phyloP scores from a whole-genome alignment of 129 eudicot species.

The Logfia minima region DNA sequence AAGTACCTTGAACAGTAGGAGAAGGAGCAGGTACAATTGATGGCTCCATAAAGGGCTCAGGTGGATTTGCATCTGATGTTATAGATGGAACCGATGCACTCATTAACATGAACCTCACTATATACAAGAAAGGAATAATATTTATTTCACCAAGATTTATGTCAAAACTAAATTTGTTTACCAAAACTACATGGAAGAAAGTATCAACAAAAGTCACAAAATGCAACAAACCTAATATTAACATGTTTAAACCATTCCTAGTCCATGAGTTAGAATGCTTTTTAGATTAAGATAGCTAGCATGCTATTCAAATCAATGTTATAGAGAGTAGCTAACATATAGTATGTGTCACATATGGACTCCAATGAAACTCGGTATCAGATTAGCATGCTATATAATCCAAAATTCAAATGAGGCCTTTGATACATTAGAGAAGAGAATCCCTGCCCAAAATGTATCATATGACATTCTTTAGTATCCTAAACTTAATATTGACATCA shows the following conservation, averaged over 20 bases:
- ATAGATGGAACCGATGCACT: constrained; percentile 45
- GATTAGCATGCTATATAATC: not conserved
- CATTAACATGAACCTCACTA: constrained; percentile 51
- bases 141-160: constrained; percentile 15
- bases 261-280: constrained; percentile 1
- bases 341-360: not conserved
- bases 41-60: constrained; percentile 39
- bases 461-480: not conserved
- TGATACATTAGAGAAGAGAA: constrained; percentile 15
- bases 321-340: constrained; percentile 11
- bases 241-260: not conserved
- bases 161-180: constrained; percentile 8
- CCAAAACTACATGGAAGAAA: not conserved
- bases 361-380: not conserved
- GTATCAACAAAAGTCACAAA: not conserved
- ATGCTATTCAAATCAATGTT: not conserved
- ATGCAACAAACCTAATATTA: constrained; percentile 17
- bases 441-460: not conserved
- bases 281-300: constrained; percentile 2
- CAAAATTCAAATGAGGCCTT: constrained; percentile 13
- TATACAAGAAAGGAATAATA: constrained; percentile 7
- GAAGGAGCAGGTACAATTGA: constrained; percentile 51
- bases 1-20: constrained; percentile 65
- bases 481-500: not conserved
- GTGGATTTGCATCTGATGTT: constrained; percentile 31